Evolutionary conservation across 331 rosid species (phyloP).

Genomic region (Saraca asoca): DNA sequence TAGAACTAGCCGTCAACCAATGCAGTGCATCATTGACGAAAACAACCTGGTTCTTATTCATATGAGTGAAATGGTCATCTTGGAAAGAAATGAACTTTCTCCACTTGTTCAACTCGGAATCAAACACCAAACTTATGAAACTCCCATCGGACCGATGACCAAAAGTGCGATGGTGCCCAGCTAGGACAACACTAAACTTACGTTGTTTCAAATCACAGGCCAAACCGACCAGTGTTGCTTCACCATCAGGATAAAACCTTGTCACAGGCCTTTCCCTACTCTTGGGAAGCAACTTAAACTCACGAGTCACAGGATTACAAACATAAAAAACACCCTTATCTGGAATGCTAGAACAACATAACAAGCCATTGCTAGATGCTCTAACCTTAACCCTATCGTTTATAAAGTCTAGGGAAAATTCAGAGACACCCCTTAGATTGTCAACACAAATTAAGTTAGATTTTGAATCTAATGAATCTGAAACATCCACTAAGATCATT

Average conservation of each 20-base stretch:
- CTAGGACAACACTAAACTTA: conserved; percentile 71
- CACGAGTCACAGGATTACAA: conserved; percentile 78
- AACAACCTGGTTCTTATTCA: conserved; percentile 85
- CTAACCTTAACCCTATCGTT: conserved; percentile 75
- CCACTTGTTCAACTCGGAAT: conserved; percentile 79
- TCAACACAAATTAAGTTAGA: conserved; percentile 77
- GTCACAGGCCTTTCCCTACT: conserved; percentile 81
- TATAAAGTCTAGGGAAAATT: conserved; percentile 61
- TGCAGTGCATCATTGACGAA: conserved; percentile 63
- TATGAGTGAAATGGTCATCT: conserved; percentile 76
- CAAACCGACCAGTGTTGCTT: conserved; percentile 76
- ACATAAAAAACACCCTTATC: conserved; percentile 79
- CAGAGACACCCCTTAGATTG: conserved; percentile 66
- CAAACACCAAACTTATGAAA: conserved; percentile 70
- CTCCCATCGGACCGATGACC: conserved; percentile 83
- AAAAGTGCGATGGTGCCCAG: conserved; percentile 65
- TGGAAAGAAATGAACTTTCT: conserved; percentile 67
- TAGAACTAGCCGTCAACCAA: conserved; percentile 67
- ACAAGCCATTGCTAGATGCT: conserved; percentile 82
- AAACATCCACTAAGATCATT: conserved; percentile 68
- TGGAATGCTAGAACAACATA: conserved; percentile 88
- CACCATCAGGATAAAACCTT: conserved; percentile 75
- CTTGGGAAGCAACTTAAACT: conserved; percentile 76
- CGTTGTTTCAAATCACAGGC: conserved; percentile 51
- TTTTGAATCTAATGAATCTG: conserved; percentile 58